Evolutionary conservation across 768 basidiomycete species (phyloP), one percentile per base, ranked within the genome.

Genomic region (Trametes sanguinea): DNA sequence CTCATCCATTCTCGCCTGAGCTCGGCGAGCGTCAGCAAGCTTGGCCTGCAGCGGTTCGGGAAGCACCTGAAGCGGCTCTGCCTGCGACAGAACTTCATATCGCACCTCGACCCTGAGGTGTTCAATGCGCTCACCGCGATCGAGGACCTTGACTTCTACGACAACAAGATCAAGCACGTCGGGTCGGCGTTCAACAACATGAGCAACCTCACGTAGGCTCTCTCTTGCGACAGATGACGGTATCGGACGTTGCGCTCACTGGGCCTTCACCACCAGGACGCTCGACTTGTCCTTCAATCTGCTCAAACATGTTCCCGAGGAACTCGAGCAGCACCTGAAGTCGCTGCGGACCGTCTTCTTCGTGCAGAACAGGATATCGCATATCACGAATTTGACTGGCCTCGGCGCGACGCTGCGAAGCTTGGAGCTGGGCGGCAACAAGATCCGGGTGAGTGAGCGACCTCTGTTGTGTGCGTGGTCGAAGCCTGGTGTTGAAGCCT

Each of bases 241-340:
- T 53, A 29, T 50, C 53, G 45, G 33, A 50, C 8, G 1, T 6
- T 32, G 40, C 30, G 8, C 17, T n/a, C 32, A 46, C 32, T 14
- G 6, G 37, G 7, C 9, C 35, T 39, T n/a, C 5, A 3, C 14
- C 14, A 40, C 7, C 63, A 98, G 95, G 35, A 80, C 84, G 9
- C 78, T 99, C 54, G 97, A 98, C 77, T 78, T 98, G 48, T 98
- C 96, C 1, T 99, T 97, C 82, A 99, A 99, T 77, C 81, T 96
- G 30, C 75, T 98, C 58, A 84, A 86, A 61, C 74, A 80, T 29
- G 77, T 95, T 43, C 89, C 92, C 1, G 85, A 88, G 45, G 76
- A 80, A 6, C 73, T 95, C 11, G 51, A 63, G 16, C 73, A 79
- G 9, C 72, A 78, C 56, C 80, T 96, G 2, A 77, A 75, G 3